Conservation (phyloP, 2,329 filamentous ascomycete species). For the Hypoxylon sp. region DNA sequence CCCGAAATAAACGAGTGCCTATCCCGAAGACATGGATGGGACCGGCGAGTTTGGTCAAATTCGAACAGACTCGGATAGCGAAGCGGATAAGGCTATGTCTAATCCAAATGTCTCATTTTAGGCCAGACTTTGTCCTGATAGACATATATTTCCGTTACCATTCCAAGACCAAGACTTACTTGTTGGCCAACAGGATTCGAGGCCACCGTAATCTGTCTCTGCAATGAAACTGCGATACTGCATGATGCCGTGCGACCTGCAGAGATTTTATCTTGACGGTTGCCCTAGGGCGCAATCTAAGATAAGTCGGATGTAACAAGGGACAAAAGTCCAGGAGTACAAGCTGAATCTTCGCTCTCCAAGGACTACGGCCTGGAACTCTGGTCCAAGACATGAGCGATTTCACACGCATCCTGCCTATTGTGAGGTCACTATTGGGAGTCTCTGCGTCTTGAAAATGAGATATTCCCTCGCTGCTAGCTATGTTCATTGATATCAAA, state of each 20-base stretch:
- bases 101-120: constrained; percentile 1
- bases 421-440: background rate
- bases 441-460: background rate
- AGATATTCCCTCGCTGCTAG: constrained; percentile 19
- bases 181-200: constrained; percentile 4
- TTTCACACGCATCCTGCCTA: constrained; percentile 9
- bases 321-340: constrained; percentile 7
- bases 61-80: background rate
- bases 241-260: constrained; percentile 20
- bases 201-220: constrained; percentile 15
- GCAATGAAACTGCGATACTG: constrained; percentile 22
- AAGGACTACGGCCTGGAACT: constrained; percentile 23
- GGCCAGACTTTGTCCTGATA: background rate
- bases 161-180: background rate
- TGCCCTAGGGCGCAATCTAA: constrained; percentile 13
- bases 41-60: constrained; percentile 18
- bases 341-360: constrained; percentile 14
- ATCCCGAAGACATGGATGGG: constrained; percentile 11
- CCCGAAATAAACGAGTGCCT: constrained; percentile 3
- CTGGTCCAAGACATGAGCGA: constrained; percentile 29
- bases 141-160: background rate
- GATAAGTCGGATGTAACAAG: constrained; percentile 33
- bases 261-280: constrained; percentile 5
- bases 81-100: background rate
- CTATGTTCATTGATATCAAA: background rate